These are phyloP conservation scores for Bonia amplexicaulis DNA, from an alignment of 176 grass and related monocot species.

Conservation along the genomic window DNA sequence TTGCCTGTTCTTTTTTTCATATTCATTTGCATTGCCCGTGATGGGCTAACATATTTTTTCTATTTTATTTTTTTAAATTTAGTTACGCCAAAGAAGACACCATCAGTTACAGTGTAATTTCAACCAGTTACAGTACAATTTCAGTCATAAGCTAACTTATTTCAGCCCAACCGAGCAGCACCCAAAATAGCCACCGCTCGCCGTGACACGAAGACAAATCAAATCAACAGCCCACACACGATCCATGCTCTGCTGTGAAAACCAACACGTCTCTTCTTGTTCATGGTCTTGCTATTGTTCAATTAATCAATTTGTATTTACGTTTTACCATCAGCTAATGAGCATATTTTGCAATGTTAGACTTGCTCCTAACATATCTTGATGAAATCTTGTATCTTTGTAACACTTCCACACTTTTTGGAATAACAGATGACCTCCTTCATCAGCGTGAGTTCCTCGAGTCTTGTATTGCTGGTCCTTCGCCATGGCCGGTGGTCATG, in stretches of 20 bases:
- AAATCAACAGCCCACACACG: conserved; percentile 14
- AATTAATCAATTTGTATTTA: neutral
- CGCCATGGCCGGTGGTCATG: conserved; percentile 59
- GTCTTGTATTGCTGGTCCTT: conserved; percentile 21
- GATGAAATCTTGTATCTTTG: neutral
- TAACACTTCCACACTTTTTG: neutral
- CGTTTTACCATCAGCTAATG: conserved; percentile 1
- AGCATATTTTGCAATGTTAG: neutral
- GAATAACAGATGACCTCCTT: neutral
- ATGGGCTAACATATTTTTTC: no score
- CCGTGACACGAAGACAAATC: neutral
- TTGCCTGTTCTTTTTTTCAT: no score
- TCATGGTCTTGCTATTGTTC: neutral
- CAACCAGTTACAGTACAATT: no score
- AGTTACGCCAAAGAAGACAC: no score
- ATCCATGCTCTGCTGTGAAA: conserved; percentile 92
- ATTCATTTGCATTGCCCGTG: no score
- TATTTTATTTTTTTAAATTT: no score
- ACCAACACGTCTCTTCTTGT: conserved; percentile 65
- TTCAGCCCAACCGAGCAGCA: no score
- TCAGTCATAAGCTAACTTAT: no score
- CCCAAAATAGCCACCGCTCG: neutral
- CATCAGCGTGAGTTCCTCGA: neutral
- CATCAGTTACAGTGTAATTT: no score
- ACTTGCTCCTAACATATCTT: neutral